phyloP scores from a whole-genome alignment of 2,329 filamentous ascomycete genomes.

The Trichophyton equinum region DNA sequence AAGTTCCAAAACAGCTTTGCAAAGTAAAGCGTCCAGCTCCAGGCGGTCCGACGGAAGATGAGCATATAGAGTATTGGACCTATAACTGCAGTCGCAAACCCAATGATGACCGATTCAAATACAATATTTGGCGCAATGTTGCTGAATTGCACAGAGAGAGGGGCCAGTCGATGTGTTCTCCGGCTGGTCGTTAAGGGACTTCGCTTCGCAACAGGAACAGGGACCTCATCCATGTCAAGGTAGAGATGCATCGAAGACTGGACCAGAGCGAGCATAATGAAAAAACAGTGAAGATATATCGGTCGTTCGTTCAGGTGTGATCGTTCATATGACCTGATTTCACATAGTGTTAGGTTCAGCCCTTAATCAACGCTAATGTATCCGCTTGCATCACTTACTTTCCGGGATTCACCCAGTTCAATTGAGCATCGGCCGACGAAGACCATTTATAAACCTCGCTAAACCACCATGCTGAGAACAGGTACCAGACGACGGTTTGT shows the following conservation, averaged over 20 bases:
- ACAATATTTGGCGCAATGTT: constrained; percentile 22
- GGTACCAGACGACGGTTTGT: constrained; percentile 64
- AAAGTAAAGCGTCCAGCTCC: constrained; percentile 57
- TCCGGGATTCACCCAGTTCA: constrained; percentile 61
- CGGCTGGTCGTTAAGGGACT: constrained; percentile 23
- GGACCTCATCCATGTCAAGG: constrained; percentile 58
- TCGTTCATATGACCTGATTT: constrained; percentile 47
- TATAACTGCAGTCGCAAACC: constrained; percentile 32
- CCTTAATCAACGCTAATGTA: not conserved
- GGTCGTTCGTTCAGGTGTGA: constrained; percentile 73
- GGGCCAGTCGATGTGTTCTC: constrained; percentile 25
- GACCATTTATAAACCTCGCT: constrained; percentile 71
- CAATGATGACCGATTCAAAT: constrained; percentile 22
- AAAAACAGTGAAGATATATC: constrained; percentile 62
- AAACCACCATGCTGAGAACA: constrained; percentile 65
- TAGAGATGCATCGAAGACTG: constrained; percentile 60
- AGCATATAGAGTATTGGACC: constrained; percentile 49
- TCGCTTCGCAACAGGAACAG: constrained; percentile 36
- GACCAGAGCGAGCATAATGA: constrained; percentile 54
- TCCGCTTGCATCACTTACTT: constrained; percentile 38
- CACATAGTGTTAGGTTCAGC: not conserved
- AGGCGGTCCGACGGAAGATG: constrained; percentile 50
- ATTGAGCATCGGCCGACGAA: constrained; percentile 44
- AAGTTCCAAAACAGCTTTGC: constrained; percentile 64
- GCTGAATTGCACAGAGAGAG: constrained; percentile 30